These are phyloP conservation scores for Pleurotus tuoliensis DNA, from an alignment of 768 basidiomycete species.

Conservation along the genomic window DNA sequence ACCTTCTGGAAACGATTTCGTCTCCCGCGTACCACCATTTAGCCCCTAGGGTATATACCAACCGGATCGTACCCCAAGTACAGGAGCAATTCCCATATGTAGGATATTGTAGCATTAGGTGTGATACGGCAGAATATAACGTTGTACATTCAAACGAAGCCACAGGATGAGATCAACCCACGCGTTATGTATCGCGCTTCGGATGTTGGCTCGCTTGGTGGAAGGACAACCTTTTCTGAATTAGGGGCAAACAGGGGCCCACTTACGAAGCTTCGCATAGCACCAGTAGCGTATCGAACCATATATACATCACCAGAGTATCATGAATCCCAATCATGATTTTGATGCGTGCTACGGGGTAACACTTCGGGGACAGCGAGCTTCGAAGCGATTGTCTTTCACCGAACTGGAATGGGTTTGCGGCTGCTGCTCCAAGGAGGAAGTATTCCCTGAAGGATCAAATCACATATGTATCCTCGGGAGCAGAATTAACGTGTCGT, in stretches of 20 bases:
- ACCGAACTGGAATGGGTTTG: neutral
- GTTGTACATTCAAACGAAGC: no score
- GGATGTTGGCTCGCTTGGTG: no score
- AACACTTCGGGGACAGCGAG: no score
- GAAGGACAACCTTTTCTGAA: no score
- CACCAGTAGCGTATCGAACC: no score
- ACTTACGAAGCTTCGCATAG: no score
- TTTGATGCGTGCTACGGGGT: neutral
- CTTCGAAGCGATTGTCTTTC: no score
- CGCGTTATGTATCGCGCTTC: no score
- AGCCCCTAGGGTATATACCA: slow-evolving; percentile 7
- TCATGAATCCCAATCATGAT: neutral
- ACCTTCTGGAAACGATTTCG: neutral
- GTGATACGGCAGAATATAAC: no score
- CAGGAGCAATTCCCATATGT: neutral
- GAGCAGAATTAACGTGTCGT: neutral
- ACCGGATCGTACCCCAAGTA: neutral
- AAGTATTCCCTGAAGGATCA: neutral
- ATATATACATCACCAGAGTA: neutral
- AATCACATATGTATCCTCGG: neutral
- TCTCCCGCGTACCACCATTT: neutral
- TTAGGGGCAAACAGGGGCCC: no score
- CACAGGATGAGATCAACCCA: no score
- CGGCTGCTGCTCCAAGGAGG: slow-evolving; percentile 1
- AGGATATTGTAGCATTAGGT: no score